A percentile compares a stretch with the other conserved stretches of the same genome.
Evolutionary conservation across 2,329 filamentous ascomycete species (phyloP).

Genomic region (Beauveria sp.): DNA sequence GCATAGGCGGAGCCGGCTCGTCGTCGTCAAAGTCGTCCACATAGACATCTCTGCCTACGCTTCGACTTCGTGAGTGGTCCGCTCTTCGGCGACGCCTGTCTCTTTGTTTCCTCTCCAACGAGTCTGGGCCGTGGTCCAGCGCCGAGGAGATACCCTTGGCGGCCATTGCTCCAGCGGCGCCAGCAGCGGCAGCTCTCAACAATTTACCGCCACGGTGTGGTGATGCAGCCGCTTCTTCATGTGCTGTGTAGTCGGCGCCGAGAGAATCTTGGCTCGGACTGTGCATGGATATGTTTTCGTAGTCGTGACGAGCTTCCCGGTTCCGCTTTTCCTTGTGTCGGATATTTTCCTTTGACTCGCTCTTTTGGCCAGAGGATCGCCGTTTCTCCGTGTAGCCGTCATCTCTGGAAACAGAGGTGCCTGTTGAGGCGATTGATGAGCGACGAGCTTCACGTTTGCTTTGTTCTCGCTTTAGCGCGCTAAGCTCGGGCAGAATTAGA

Average conservation of each 20-base stretch:
- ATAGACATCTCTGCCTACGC: constrained; percentile 37
- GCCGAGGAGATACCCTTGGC: constrained; percentile 27
- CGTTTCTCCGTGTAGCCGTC: constrained; percentile 52
- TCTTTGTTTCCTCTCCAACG: constrained; percentile 44
- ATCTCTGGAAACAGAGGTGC: constrained; percentile 46
- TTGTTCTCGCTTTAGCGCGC: constrained; percentile 83
- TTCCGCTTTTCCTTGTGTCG: constrained; percentile 39
- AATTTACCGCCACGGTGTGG: constrained; percentile 38
- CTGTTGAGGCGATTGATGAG: constrained; percentile 54
- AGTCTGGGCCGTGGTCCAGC: constrained; percentile 32
- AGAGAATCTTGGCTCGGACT: constrained; percentile 42
- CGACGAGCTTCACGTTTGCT: constrained; percentile 66
- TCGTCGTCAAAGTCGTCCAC: constrained; percentile 46
- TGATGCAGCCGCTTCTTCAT: constrained; percentile 35
- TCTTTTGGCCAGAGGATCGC: constrained; percentile 51
- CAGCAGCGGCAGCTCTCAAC: constrained; percentile 38
- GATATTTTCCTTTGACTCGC: constrained; percentile 45
- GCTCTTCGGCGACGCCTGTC: constrained; percentile 44
- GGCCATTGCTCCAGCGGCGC: constrained; percentile 32
- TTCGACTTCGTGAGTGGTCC: constrained; percentile 39
- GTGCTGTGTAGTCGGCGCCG: constrained; percentile 27
- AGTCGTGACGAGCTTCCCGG: constrained; percentile 47
- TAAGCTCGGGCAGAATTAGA: constrained; percentile 84
- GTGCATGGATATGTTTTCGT: constrained; percentile 41
- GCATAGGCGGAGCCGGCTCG: constrained; percentile 65